Percentiles rank a stretch among this genome's conserved stretches.
Conservation (phyloP, 2,329 filamentous ascomycete species). For the Neophaeococcomyces aloes region DNA sequence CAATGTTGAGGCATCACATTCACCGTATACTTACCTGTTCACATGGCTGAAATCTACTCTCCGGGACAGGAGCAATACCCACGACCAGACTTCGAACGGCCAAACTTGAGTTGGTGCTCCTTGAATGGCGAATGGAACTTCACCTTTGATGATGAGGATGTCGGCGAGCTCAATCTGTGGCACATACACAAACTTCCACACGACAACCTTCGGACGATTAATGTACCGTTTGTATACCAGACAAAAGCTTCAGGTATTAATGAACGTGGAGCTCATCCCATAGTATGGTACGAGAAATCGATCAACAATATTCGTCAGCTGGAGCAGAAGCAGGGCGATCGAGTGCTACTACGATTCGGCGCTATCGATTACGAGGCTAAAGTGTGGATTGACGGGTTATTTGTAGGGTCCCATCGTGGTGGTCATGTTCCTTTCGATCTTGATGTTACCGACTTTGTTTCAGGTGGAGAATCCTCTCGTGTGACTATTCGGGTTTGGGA, state of each 20-base stretch:
- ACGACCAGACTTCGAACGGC: slow-evolving; percentile 48
- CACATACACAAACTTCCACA: neutral
- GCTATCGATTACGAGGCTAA: slow-evolving; percentile 43
- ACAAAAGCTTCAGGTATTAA: slow-evolving; percentile 52
- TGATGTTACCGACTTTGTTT: slow-evolving; percentile 44
- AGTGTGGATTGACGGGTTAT: slow-evolving; percentile 48
- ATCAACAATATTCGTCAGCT: slow-evolving; percentile 40
- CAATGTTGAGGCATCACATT: no score
- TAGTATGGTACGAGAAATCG: slow-evolving; percentile 57
- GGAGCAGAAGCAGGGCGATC: slow-evolving; percentile 32
- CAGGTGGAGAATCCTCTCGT: slow-evolving; percentile 25
- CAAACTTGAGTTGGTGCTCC: slow-evolving; percentile 46
- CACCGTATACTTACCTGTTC: no score
- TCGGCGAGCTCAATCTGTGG: slow-evolving; percentile 45
- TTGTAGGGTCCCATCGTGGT: slow-evolving; percentile 45
- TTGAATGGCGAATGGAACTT: slow-evolving; percentile 56
- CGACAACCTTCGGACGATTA: slow-evolving; percentile 42
- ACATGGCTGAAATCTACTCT: no score
- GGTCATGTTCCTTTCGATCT: slow-evolving; percentile 54
- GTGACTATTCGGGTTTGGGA: slow-evolving; percentile 9
- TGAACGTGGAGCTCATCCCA: slow-evolving; percentile 53
- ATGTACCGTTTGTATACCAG: slow-evolving; percentile 57
- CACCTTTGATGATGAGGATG: slow-evolving; percentile 54
- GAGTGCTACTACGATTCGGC: slow-evolving; percentile 39
- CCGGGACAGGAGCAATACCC: no score